These are phyloP conservation scores for Aspergillus sp. DNA, from an alignment of 2,329 filamentous ascomycete species.

Conservation along the genomic window DNA sequence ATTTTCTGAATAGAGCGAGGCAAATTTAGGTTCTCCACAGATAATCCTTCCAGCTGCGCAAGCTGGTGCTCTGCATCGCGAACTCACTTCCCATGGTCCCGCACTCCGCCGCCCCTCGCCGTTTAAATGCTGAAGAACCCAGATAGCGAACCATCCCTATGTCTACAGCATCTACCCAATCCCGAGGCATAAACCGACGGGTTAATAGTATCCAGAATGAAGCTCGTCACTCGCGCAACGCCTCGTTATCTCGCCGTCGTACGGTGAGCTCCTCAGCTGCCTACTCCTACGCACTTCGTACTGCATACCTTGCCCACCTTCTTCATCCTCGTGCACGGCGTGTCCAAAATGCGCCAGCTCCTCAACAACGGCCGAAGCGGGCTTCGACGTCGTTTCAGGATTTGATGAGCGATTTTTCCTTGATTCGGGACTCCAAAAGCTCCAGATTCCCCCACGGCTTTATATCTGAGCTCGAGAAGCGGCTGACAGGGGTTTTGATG, in stretches of 20 bases:
- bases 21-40: not conserved
- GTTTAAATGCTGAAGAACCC: conserved; percentile 23
- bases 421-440: conserved; percentile 67
- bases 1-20: not conserved
- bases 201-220: conserved; percentile 49
- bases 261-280: conserved; percentile 67
- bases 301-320: conserved; percentile 89
- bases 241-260: conserved; percentile 43
- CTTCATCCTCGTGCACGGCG: conserved; percentile 87
- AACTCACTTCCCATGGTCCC: conserved; percentile 31
- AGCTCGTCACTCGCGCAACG: conserved; percentile 41
- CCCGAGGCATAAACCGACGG: conserved; percentile 47
- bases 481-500: conserved; percentile 75
- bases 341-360: conserved; percentile 74
- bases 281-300: conserved; percentile 85
- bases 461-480: conserved; percentile 69
- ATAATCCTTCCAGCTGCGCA: conserved; percentile 15
- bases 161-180: conserved; percentile 49
- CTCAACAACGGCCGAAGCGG: conserved; percentile 66
- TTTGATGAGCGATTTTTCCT: conserved; percentile 81
- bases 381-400: conserved; percentile 73
- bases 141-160: conserved; percentile 34
- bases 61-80: conserved; percentile 25
- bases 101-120: conserved; percentile 26
- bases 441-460: conserved; percentile 71